Base-by-base conservation (phyloP, 345 rosid species). In the Rhodamnia argentea region DNA sequence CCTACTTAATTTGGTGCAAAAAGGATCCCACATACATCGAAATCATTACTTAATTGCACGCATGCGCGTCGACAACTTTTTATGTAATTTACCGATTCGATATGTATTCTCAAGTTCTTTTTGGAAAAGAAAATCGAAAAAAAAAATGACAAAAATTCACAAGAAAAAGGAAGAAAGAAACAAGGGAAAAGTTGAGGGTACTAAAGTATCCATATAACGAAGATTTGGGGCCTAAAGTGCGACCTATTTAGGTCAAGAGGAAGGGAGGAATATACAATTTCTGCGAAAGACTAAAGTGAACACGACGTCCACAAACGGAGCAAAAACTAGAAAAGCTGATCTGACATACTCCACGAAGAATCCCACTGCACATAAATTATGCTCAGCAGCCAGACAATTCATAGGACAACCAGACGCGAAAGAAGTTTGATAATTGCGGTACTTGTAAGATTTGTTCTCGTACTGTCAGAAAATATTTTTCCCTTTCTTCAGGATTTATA, bases 161-260 rank as follows among this genome's bases (percentile, higher is more conserved):
- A 37, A 37, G 40, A 37, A 37, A 37, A 5, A 18, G 10, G 76
- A 52, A 4, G 16, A 20, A 60, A 13, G 15, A 27, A 6, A 13
- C 0, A 1, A 0, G 0, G 23, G 42, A 4, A 4, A 15, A 15
- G 23, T 29, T 29, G 0, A 64, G 42, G 76, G 9, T 29, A n/a
- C 9, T 13, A 13, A 60, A n/a, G 27, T 60, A 60, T 27, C 27
- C 5, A n/a, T 29, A 7, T 29, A 29, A 29, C 23, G 15, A 64
- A 62, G 29, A 1, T 9, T 64, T 15, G 42, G 76, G 23, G 23
- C 1, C 42, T 29, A 64, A 29, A 64, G 23, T 64, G 76, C 42
- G 37, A 64, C 22, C 29, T 29, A 15, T 29, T 64, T 64, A 64
- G 76, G 23, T 64, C 76, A 8, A 64, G 11, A 64, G 10, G 42